Percentiles rank a stretch among this genome's conserved stretches.
phyloP scores from a whole-genome alignment of 208 protist species.

The Acanthamoeba pearcei region DNA sequence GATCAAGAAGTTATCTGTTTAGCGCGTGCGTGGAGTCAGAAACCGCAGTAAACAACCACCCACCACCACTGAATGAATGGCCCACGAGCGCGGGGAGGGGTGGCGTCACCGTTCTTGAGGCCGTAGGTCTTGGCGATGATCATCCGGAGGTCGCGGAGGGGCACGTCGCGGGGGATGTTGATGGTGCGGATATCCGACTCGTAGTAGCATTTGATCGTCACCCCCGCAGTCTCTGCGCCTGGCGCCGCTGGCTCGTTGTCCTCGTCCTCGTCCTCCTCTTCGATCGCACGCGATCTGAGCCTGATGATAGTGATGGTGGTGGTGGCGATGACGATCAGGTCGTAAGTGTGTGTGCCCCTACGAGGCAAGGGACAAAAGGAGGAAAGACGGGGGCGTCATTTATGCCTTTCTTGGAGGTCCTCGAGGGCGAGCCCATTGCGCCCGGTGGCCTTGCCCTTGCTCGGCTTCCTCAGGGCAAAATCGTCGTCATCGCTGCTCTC shows the following conservation, averaged over 20 bases:
- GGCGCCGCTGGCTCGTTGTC: not conserved
- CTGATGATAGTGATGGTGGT: not conserved
- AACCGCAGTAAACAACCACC: not conserved
- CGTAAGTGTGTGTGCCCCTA: too few relatives aligned
- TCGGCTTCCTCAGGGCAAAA: not conserved
- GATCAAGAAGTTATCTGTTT: constrained; percentile 46
- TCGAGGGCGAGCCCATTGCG: constrained; percentile 48
- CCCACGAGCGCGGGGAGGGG: not conserved
- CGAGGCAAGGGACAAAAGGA: not conserved
- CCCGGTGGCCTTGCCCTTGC: not conserved
- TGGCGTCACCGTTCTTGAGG: constrained; percentile 21
- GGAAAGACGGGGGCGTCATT: not conserved
- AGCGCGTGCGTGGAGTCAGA: not conserved
- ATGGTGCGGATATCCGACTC: constrained; percentile 58
- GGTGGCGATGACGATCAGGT: not conserved
- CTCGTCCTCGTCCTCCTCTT: constrained; percentile 22
- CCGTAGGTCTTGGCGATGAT: constrained; percentile 65
- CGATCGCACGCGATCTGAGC: constrained; percentile 4
- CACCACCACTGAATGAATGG: not conserved
- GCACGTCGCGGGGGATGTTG: constrained; percentile 53
- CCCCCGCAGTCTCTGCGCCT: not conserved
- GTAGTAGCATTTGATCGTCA: constrained; percentile 57
- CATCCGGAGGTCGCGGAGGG: constrained; percentile 12
- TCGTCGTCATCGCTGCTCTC: constrained; percentile 52
- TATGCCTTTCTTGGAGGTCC: constrained; percentile 12